Evolutionary conservation across 1,284 basidiomycete genomes (phyloP), one percentile per base, ranked within the genome.

Genomic region (Heterobasidion parviporum): DNA sequence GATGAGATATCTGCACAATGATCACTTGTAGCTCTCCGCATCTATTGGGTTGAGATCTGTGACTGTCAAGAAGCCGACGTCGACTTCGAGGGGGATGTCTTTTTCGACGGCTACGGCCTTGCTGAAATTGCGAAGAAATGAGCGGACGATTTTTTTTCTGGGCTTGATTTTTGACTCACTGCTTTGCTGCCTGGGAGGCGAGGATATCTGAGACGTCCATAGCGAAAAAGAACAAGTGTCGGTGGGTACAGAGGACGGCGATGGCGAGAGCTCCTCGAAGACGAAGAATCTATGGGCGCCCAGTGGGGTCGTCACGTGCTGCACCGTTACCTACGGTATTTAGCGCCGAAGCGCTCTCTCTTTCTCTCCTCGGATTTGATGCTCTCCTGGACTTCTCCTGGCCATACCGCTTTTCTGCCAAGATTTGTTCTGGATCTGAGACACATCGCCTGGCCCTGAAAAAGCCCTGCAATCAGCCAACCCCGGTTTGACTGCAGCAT

Each of bases 41-140:
- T 96, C 90, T 60, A 94, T 83, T 3, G 91, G 84, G 67, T 93
- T 95, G 6, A 81, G 79, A 74, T 99, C 96, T 56, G 92, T 92
- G 1, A 92, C 91, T 0, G 88, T 82, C 20, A 99, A 77, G 47
- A 90, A 81, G 15, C 91, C 94, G 8, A 87, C 67, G 72, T 99
- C 95, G 60, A 94, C 74, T 56, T 89, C 83, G 60, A 94, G 80
- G 2, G 92, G 86, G 8, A 83, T 85, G 55, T 91, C 86, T 68
- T 92, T 92, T 65, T 91, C 82, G 57, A 92, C 84, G 12, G 77
- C 70, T 48, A 83, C 74, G 38, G 83, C 77, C 72, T 87, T 82
- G 65, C 89, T 92, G 63, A 26, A 5, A 26, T 2, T 20, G 18
- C 52, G 46, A 45, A 43, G 43, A 8, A 10, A 43, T 10, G 44